Base-by-base conservation (phyloP, 805 yeast species). In the Yamadazyma sp. region DNA sequence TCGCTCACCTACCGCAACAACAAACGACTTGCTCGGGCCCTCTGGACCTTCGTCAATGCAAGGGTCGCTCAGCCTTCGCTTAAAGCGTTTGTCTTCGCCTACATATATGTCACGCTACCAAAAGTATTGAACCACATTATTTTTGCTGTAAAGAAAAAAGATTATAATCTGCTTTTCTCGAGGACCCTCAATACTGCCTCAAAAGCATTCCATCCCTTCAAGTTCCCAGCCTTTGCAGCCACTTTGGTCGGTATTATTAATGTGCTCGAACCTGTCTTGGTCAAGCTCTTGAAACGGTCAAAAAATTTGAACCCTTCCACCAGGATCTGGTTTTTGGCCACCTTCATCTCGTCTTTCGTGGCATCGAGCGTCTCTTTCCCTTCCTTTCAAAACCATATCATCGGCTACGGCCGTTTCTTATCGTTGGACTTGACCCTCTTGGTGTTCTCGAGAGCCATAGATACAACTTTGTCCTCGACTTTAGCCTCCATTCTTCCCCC, bases 351-450 rank as follows among this genome's bases (percentile, higher is more conserved):
- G 4, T 45, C 62, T 6, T 60, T 63, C 28, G 30, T 53, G 6
- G 50, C 64, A 12, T 56, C 70, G 0, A 21, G 52, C 12, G 24
- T 53, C 6, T 46, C 55, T 10, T 65, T 65, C 46, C 62, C 62
- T 4, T 35, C 39, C n/a, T 65, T 54, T 45, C 71, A 65, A 46
- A 47, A 41, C 28, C 63, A 59, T 40, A 50, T 60, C 15, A 39
- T 55, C 24, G 44, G 50, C 11, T 51, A 55, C 35, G 60, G 60
- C 13, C 48, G 70, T 24, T 58, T 53, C 42, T 47, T 52, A 40
- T 59, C 69, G 16, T 48, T 64, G 22, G 71, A 65, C 40, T 52
- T 65, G 36, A 63, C 70, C 3, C 52, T 65, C 16, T 53, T 65
- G 38, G 50, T 65, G 26, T 56, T 55, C 5, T 60, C 63, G 4